Evolutionary conservation across 768 basidiomycete species (phyloP).

Genomic region (Agaricus subrufescens): DNA sequence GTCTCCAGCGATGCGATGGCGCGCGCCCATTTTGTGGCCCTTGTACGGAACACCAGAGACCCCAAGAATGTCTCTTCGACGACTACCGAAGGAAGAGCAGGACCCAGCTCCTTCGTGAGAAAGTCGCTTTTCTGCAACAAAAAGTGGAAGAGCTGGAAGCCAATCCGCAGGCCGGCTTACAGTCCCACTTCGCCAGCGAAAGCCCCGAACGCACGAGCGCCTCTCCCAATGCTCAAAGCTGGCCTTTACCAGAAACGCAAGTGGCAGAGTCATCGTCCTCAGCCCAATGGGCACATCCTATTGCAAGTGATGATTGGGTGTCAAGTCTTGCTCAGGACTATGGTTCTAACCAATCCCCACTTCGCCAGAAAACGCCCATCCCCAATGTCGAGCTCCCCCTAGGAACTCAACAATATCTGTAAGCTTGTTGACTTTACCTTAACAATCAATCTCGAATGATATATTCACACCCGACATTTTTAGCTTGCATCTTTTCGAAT

Average conservation of each 20-base stretch:
- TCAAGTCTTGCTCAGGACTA: neutral
- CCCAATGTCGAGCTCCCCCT: conserved; percentile 4
- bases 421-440: conserved; percentile 11
- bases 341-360: conserved; percentile 3
- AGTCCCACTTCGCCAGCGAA: conserved; percentile 6
- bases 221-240: neutral
- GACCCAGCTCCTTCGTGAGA: conserved; percentile 54
- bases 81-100: conserved; percentile 57
- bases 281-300: conserved; percentile 1
- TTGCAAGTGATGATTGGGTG: conserved; percentile 6
- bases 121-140: conserved; percentile 47
- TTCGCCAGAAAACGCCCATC: conserved; percentile 9
- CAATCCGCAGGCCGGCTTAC: conserved; percentile 22
- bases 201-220: neutral
- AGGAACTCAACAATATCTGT: conserved; percentile 35
- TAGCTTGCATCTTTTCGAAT: conserved; percentile 52
- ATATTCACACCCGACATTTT: neutral
- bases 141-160: conserved; percentile 51
- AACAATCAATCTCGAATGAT: neutral
- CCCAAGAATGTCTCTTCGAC: conserved; percentile 53
- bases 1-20: conserved; percentile 57
- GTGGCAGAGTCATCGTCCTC: neutral
- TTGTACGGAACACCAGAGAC: conserved; percentile 50
- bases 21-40: conserved; percentile 50
- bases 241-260: conserved; percentile 1